Conservation (phyloP, 768 basidiomycete genomes). For the Leccinum variicolor region DNA sequence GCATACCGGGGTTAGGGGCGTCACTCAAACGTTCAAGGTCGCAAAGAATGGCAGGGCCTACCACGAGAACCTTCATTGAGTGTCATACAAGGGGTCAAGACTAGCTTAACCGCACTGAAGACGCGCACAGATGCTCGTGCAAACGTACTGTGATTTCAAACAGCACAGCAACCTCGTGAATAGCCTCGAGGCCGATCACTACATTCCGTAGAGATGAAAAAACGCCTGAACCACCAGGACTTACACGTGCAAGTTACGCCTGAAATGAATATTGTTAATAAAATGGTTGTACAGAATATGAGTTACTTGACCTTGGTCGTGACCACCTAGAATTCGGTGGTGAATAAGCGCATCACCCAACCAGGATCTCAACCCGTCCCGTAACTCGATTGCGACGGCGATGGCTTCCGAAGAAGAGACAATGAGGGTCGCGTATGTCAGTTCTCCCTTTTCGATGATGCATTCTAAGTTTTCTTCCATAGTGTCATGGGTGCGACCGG, state of each 20-base stretch:
- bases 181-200: conserved; percentile 9
- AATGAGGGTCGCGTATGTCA: conserved; percentile 21
- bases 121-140: not conserved
- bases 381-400: not conserved
- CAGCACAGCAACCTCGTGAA: conserved; percentile 11
- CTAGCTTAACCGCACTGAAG: not conserved
- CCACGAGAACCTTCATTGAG: not conserved
- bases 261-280: not conserved
- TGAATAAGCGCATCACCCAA: not conserved
- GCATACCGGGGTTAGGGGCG: not conserved
- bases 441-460: not conserved
- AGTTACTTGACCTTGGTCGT: not conserved
- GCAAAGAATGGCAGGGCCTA: not conserved
- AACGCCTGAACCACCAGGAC: conserved; percentile 1
- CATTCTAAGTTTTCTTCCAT: conserved; percentile 3
- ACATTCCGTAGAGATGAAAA: not conserved
- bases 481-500: conserved; percentile 25
- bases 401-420: conserved; percentile 11
- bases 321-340: not conserved
- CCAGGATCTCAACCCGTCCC: not conserved
- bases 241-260: not conserved
- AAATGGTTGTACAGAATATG: not conserved
- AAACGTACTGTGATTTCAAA: not conserved
- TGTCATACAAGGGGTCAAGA: not conserved
- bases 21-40: not conserved